Evolutionary conservation across 2,329 filamentous ascomycete genomes (phyloP).

Genomic region (Hysterium pulicare): DNA sequence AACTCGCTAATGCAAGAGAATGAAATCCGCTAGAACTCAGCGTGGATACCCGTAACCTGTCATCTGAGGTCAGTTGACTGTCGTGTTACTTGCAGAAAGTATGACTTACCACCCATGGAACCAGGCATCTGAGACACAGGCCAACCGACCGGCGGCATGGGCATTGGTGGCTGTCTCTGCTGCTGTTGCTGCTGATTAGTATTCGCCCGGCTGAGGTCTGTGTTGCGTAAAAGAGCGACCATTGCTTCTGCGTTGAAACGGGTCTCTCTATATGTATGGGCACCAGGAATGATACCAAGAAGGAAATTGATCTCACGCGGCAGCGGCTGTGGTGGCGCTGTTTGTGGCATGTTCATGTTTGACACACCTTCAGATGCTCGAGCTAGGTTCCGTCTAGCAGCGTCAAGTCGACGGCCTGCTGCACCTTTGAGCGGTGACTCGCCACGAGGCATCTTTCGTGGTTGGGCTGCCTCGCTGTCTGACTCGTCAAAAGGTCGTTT

Average conservation of each 20-base stretch:
- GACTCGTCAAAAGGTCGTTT: slow-evolving; percentile 54
- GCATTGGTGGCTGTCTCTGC: background rate
- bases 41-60: background rate
- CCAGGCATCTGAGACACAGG: background rate
- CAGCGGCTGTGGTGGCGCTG: slow-evolving; percentile 58
- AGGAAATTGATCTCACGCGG: slow-evolving; percentile 58
- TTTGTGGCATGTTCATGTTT: slow-evolving; percentile 21
- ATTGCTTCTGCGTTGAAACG: slow-evolving; percentile 69
- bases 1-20: no score
- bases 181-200: background rate
- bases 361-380: slow-evolving; percentile 19
- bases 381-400: slow-evolving; percentile 55
- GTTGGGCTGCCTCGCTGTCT: slow-evolving; percentile 71
- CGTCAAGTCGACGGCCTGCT: slow-evolving; percentile 78
- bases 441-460: slow-evolving; percentile 83
- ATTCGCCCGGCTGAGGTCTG: slow-evolving; percentile 7
- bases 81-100: no score
- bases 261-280: slow-evolving; percentile 67
- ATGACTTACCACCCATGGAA: background rate
- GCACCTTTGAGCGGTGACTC: slow-evolving; percentile 91
- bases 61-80: no score
- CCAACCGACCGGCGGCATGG: background rate
- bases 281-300: slow-evolving; percentile 70
- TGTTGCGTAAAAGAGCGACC: slow-evolving; percentile 66
- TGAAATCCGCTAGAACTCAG: no score